Percentiles rank a stretch among this genome's conserved stretches.
Conservation (phyloP, 371 early-diverging fungal species). For the Zychaea mexicana region DNA sequence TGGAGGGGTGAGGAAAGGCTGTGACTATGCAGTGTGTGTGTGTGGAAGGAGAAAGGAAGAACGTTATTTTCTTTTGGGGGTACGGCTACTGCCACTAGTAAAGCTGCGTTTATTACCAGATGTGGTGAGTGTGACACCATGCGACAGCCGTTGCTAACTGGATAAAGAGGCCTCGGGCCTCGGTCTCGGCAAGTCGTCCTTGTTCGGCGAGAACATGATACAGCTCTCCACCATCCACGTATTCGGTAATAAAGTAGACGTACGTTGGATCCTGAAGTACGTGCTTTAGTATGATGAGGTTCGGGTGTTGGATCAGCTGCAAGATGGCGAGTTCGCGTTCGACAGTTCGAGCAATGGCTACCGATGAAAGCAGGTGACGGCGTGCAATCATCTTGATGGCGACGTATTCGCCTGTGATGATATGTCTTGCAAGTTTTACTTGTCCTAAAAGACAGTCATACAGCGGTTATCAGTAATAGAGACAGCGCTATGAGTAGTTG, state of each 20-base stretch:
- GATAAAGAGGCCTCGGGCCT: slow-evolving; percentile 86
- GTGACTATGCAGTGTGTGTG: too few relatives aligned
- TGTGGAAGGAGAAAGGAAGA: background rate
- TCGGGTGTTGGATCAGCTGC: slow-evolving; percentile 67
- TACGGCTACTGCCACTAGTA: too few relatives aligned
- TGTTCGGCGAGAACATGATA: slow-evolving; percentile 30
- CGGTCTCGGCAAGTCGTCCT: slow-evolving; percentile 58
- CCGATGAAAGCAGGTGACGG: slow-evolving; percentile 32
- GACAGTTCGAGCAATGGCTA: slow-evolving; percentile 56
- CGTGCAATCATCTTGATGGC: slow-evolving; percentile 47
- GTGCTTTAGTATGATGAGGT: slow-evolving; percentile 63
- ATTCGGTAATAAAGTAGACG: slow-evolving; percentile 43
- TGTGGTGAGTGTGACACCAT: slow-evolving; percentile 79
- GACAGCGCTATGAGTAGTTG: background rate
- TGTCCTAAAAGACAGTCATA: slow-evolving; percentile 30
- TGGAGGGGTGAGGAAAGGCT: too few relatives aligned
- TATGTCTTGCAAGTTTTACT: slow-evolving; percentile 43
- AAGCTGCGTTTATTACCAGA: slow-evolving; percentile 50
- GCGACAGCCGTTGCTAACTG: slow-evolving; percentile 93
- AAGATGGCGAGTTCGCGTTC: slow-evolving; percentile 73
- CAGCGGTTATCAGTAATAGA: too few relatives aligned
- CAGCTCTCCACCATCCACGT: slow-evolving; percentile 44
- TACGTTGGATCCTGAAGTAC: slow-evolving; percentile 60
- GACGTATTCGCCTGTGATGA: slow-evolving; percentile 34
- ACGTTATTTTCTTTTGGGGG: too few relatives aligned